A percentile compares a stretch with the other conserved stretches of the same genome.
Conservation (phyloP, 2,329 filamentous ascomycete species). For the Claviceps sp. region DNA sequence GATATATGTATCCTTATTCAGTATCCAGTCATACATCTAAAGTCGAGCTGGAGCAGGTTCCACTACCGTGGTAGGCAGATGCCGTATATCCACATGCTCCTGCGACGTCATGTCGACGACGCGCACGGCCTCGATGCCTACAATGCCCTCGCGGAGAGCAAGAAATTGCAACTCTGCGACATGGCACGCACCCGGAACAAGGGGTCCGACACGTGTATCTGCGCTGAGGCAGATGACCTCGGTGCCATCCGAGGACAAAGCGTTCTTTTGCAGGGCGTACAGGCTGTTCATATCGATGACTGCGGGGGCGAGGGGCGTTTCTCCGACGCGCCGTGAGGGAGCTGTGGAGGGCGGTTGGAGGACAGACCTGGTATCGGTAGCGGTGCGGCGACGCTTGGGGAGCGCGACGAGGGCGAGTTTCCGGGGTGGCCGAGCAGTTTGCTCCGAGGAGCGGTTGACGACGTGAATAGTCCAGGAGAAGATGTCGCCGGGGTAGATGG, state of each 20-base stretch:
- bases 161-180: slow-evolving; percentile 61
- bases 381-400: slow-evolving; percentile 46
- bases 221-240: slow-evolving; percentile 65
- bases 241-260: slow-evolving; percentile 41
- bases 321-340: slow-evolving; percentile 19
- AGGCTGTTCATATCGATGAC: slow-evolving; percentile 59
- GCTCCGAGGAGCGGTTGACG: slow-evolving; percentile 51
- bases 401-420: slow-evolving; percentile 59
- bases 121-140: slow-evolving; percentile 58
- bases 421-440: slow-evolving; percentile 32
- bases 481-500: slow-evolving; percentile 48
- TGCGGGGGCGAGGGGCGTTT: slow-evolving; percentile 43
- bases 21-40: too few species aligned
- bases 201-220: slow-evolving; percentile 58
- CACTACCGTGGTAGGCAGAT: slow-evolving; percentile 57
- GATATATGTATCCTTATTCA: background rate
- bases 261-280: slow-evolving; percentile 56
- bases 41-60: slow-evolving; percentile 14
- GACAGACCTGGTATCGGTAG: slow-evolving; percentile 36
- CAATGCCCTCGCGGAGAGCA: slow-evolving; percentile 50
- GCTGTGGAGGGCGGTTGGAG: slow-evolving; percentile 36
- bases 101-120: slow-evolving; percentile 61
- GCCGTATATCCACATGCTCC: slow-evolving; percentile 64
- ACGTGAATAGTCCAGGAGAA: slow-evolving; percentile 66
- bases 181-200: slow-evolving; percentile 60